phyloP scores from a whole-genome alignment of 371 early-diverging fungal genomes.

The Blakeslea trispora region DNA sequence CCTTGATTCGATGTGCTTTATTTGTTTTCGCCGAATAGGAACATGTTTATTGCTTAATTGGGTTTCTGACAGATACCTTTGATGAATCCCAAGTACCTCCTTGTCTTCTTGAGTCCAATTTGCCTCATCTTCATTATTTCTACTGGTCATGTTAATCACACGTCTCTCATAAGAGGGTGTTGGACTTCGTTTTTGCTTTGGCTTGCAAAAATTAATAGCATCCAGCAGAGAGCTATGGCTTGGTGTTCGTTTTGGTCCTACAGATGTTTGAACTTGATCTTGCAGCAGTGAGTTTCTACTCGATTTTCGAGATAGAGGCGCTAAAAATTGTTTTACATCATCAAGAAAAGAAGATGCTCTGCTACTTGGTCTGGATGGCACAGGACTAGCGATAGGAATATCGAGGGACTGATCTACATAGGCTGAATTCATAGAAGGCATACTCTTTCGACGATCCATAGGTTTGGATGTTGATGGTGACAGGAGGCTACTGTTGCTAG shows the following conservation, averaged over 20 bases:
- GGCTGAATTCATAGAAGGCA: conserved; percentile 18
- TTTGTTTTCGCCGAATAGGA: conserved; percentile 24
- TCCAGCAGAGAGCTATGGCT: conserved; percentile 26
- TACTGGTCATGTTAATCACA: not conserved
- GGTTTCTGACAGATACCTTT: not conserved
- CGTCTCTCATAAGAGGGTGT: conserved; percentile 20
- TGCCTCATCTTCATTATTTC: not conserved
- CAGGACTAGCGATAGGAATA: conserved; percentile 9
- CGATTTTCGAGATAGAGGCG: conserved; percentile 25
- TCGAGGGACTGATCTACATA: conserved; percentile 4
- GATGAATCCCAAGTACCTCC: conserved; percentile 5
- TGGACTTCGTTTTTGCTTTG: conserved; percentile 9
- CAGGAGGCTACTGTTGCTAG: conserved; percentile 4
- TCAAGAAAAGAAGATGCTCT: conserved; percentile 31
- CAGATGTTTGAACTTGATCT: not conserved
- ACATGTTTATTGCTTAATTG: conserved; percentile 4
- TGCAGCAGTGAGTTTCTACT: conserved; percentile 25
- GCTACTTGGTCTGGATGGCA: conserved; percentile 20
- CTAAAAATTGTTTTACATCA: conserved; percentile 27
- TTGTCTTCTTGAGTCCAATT: conserved; percentile 8
- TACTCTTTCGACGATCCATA: conserved; percentile 24
- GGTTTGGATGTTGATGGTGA: not conserved
- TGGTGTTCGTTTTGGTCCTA: conserved; percentile 11
- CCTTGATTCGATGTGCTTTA: conserved; percentile 23
- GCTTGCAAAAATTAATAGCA: conserved; percentile 23